Conservation (phyloP, 495 filamentous ascomycete species). For the Amphirosellinia nigrospora region DNA sequence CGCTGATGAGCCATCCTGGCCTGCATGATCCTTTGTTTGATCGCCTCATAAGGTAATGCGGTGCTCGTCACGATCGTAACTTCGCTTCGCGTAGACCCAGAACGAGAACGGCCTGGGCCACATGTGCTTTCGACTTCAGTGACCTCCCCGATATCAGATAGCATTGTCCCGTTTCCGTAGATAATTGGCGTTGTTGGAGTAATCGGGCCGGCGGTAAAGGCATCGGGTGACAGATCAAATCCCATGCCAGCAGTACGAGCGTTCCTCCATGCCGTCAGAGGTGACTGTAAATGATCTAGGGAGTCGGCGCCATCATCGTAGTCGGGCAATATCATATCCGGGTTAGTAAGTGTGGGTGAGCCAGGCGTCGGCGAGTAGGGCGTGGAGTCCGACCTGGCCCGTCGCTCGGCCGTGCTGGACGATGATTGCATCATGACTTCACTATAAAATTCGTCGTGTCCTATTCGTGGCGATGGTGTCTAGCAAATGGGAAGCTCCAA, state of each 20-base stretch:
- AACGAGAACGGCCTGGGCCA: conserved; percentile 33
- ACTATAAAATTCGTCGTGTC: conserved; percentile 15
- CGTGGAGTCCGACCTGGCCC: conserved; percentile 35
- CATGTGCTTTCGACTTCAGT: conserved; percentile 63
- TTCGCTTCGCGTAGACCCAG: conserved; percentile 33
- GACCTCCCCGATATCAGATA: conserved; percentile 78
- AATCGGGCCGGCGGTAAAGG: conserved; percentile 56
- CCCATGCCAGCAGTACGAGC: conserved; percentile 39
- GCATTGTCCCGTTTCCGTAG: conserved; percentile 65
- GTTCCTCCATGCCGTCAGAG: conserved; percentile 55
- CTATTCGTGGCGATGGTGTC: not conserved
- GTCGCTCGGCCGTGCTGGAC: conserved; percentile 32
- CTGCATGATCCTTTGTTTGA: conserved; percentile 51
- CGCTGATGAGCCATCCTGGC: conserved; percentile 45
- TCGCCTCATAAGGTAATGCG: conserved; percentile 35
- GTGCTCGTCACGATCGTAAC: conserved; percentile 31
- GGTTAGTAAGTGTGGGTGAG: conserved; percentile 89
- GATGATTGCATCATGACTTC: conserved; percentile 31
- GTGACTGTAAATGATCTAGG: conserved; percentile 48
- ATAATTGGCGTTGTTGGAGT: conserved; percentile 64
- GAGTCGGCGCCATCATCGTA: conserved; percentile 61
- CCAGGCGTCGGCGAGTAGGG: conserved; percentile 53
- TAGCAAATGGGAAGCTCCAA: not conserved
- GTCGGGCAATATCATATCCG: conserved; percentile 89
- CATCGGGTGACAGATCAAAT: conserved; percentile 44